Conservation (phyloP, 768 basidiomycete genomes). For the Boletus sp. region DNA sequence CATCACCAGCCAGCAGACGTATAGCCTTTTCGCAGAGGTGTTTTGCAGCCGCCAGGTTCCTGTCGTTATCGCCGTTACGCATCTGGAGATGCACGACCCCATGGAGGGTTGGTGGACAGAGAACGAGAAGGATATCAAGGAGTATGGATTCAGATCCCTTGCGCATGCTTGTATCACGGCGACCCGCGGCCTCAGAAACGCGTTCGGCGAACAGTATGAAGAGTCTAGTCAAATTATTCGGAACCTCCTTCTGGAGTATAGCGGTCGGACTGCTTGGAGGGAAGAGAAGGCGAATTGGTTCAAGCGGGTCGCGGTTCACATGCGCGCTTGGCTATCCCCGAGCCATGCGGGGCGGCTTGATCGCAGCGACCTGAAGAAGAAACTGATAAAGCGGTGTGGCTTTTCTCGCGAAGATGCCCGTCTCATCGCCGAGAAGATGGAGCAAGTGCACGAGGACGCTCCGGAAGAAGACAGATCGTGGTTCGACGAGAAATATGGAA, state of each 20-base stretch:
- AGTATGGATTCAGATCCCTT: slow-evolving; percentile 33
- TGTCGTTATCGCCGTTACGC: slow-evolving; percentile 34
- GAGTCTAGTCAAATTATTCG: slow-evolving; percentile 29
- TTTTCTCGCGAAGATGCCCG: slow-evolving; percentile 22
- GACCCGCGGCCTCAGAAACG: slow-evolving; percentile 20
- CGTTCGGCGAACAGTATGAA: slow-evolving; percentile 32
- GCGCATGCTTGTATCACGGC: slow-evolving; percentile 43
- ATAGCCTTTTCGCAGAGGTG: slow-evolving; percentile 37
- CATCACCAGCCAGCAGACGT: slow-evolving; percentile 26
- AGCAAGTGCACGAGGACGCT: slow-evolving; percentile 6
- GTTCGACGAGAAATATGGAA: slow-evolving; percentile 20
- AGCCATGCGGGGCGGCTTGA: slow-evolving; percentile 12
- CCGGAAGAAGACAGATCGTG: slow-evolving; percentile 16
- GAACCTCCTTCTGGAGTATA: slow-evolving; percentile 17
- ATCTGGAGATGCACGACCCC: slow-evolving; percentile 31
- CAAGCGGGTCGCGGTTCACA: slow-evolving; percentile 24
- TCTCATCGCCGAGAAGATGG: slow-evolving; percentile 18
- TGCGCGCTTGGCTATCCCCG: slow-evolving; percentile 24
- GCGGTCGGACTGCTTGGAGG: slow-evolving; percentile 18
- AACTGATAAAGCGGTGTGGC: slow-evolving; percentile 23
- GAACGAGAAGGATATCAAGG: slow-evolving; percentile 34
- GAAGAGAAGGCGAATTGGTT: slow-evolving; percentile 28
- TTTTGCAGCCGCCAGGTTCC: slow-evolving; percentile 37
- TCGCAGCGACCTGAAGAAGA: slow-evolving; percentile 17
- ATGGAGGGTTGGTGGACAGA: slow-evolving; percentile 42